Conservation (phyloP, 306 rosid species). For the Malus sylvestris region DNA sequence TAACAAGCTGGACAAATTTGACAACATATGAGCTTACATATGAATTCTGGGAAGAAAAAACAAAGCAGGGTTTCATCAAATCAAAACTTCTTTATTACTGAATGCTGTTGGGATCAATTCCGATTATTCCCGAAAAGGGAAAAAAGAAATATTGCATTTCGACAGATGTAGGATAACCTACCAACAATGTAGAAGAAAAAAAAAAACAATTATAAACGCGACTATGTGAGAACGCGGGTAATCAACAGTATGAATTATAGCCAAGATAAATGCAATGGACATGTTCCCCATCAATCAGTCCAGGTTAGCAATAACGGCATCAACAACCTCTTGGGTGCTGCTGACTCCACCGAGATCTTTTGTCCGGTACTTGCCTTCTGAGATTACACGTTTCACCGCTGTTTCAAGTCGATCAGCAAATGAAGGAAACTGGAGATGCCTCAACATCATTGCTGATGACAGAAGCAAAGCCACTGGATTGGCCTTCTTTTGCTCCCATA, state of each 20-base stretch:
- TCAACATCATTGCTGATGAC: constrained; percentile 93
- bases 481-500: constrained; percentile 58
- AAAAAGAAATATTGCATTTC: constrained; percentile 5
- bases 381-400: constrained; percentile 67
- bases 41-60: not conserved
- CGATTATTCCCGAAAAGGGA: constrained; percentile 8
- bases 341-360: constrained; percentile 86
- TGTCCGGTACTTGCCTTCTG: constrained; percentile 62
- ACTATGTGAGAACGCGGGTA: not conserved
- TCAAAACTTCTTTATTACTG: not conserved
- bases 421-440: constrained; percentile 91
- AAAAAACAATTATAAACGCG: not conserved
- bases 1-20: not conserved
- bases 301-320: constrained; percentile 62
- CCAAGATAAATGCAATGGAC: not conserved
- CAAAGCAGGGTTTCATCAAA: not conserved
- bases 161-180: constrained; percentile 11
- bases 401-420: constrained; percentile 83
- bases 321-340: constrained; percentile 76
- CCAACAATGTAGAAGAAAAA: not conserved
- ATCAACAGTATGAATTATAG: not conserved
- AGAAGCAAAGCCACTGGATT: constrained; percentile 92
- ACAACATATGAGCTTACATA: not conserved
- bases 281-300: constrained; percentile 30
- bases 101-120: not conserved